phyloP scores from a whole-genome alignment of 306 rosid genomes.

The Vicia faba region DNA sequence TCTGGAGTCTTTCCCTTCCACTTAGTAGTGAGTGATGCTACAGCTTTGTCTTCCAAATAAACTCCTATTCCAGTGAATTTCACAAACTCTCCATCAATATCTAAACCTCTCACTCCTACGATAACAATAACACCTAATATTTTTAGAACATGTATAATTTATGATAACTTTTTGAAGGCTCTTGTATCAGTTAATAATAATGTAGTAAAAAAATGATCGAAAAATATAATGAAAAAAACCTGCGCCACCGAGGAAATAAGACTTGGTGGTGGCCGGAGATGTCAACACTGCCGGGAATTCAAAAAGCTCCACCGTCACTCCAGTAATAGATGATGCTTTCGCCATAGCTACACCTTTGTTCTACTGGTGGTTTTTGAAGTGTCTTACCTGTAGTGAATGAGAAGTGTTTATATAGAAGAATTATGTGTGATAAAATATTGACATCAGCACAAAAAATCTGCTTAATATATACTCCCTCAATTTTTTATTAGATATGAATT shows the following conservation, averaged over 20 bases:
- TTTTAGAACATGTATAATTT: too few relatives aligned
- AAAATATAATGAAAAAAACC: constrained; percentile 20
- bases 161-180: too few relatives aligned
- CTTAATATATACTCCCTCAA: too few relatives aligned
- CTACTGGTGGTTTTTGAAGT: not conserved
- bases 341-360: constrained; percentile 19
- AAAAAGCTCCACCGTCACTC: constrained; percentile 29
- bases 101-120: constrained; percentile 66
- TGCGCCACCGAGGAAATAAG: constrained; percentile 44
- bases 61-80: constrained; percentile 74
- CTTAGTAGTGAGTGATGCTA: constrained; percentile 52
- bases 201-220: too few relatives aligned
- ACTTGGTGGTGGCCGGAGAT: constrained; percentile 23
- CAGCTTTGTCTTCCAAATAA: constrained; percentile 67
- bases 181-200: too few relatives aligned
- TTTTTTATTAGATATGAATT: too few relatives aligned
- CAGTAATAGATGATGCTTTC: constrained; percentile 1
- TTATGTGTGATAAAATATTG: not conserved
- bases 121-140: not conserved
- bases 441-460: not conserved
- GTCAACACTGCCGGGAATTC: constrained; percentile 27
- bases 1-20: constrained; percentile 65
- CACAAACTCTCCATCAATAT: constrained; percentile 56
- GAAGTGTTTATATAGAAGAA: not conserved
- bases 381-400: too few relatives aligned